Percentiles rank a stretch among this genome's conserved stretches.
phyloP scores from a whole-genome alignment of 306 rosid genomes.

The Cucumis hystrix region DNA sequence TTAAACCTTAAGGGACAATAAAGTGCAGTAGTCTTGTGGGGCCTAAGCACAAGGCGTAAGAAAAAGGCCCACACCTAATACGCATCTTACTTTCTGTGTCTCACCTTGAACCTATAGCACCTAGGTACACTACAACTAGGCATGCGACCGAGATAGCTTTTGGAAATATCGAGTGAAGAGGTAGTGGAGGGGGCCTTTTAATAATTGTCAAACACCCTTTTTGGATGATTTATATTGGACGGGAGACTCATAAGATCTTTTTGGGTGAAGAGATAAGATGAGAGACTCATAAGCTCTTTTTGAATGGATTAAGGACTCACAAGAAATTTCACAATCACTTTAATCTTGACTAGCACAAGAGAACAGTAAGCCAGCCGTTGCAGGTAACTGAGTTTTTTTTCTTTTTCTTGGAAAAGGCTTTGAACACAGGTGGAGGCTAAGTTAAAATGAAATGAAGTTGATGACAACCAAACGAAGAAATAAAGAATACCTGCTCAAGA shows the following conservation, averaged over 20 bases:
- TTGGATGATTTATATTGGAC: constrained; percentile 20
- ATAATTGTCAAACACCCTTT: constrained; percentile 13
- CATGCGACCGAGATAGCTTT: too few species aligned
- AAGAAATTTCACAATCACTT: constrained; percentile 7
- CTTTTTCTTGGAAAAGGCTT: constrained; percentile 13
- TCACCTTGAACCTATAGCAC: too few species aligned
- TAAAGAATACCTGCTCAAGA: constrained; percentile 35
- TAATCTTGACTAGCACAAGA: constrained; percentile 2
- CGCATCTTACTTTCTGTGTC: too few species aligned
- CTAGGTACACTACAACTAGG: too few species aligned
- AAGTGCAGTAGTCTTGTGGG: too few species aligned
- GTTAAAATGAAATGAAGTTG: constrained; percentile 14
- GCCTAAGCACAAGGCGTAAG: too few species aligned
- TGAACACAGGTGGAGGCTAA: constrained; percentile 20
- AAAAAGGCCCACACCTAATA: too few species aligned
- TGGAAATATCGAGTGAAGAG: too few species aligned
- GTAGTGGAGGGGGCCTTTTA: constrained; percentile 21
- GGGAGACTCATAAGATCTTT: constrained; percentile 19
- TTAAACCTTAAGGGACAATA: too few species aligned
- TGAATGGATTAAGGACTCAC: constrained; percentile 25
- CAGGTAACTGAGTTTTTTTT: constrained; percentile 1
- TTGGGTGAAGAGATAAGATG: constrained; percentile 16
- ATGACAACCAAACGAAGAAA: neutral
- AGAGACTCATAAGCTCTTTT: constrained; percentile 18
- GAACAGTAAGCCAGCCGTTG: constrained; percentile 1